phyloP scores from a whole-genome alignment of 2,329 filamentous ascomycete genomes.

The Reticulascus tulasneorum region DNA sequence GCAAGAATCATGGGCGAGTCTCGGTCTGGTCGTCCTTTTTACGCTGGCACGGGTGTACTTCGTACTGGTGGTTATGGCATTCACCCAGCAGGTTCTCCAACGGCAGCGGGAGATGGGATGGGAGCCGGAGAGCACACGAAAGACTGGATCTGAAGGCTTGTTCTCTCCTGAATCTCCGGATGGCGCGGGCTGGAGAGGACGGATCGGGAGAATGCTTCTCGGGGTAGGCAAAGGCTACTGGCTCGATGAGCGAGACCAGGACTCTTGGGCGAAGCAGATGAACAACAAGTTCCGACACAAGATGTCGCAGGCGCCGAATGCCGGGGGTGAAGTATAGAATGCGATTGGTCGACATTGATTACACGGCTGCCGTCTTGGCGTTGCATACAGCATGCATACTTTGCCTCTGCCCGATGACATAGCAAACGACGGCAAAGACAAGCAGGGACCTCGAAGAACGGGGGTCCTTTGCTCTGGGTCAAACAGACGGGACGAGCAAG shows the following conservation, averaged over 20 bases:
- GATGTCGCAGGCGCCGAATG: too few species aligned
- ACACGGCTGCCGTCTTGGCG: too few species aligned
- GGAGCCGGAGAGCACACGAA: slow-evolving; percentile 12
- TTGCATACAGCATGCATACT: too few species aligned
- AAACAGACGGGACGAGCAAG: too few species aligned
- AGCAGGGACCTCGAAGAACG: too few species aligned
- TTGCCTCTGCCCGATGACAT: too few species aligned
- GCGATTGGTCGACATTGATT: too few species aligned
- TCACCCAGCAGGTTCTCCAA: slow-evolving; percentile 72
- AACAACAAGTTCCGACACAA: slow-evolving; percentile 22
- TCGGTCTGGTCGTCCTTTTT: slow-evolving; percentile 69
- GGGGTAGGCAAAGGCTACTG: slow-evolving; percentile 73
- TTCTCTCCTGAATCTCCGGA: slow-evolving; percentile 69
- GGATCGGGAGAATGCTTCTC: slow-evolving; percentile 75
- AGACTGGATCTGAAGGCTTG: slow-evolving; percentile 48
- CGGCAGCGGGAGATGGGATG: slow-evolving; percentile 13
- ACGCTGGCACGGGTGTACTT: slow-evolving; percentile 80
- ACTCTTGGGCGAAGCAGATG: slow-evolving; percentile 68
- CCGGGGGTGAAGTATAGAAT: slow-evolving; percentile 2
- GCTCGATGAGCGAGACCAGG: slow-evolving; percentile 65
- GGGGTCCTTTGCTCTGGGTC: too few species aligned
- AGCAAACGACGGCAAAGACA: too few species aligned
- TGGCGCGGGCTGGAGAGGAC: slow-evolving; percentile 75
- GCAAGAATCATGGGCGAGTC: slow-evolving; percentile 67
- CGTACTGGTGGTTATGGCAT: slow-evolving; percentile 76